phyloP scores from a whole-genome alignment of 306 rosid genomes.

The Herpetospermum pedunculosum region DNA sequence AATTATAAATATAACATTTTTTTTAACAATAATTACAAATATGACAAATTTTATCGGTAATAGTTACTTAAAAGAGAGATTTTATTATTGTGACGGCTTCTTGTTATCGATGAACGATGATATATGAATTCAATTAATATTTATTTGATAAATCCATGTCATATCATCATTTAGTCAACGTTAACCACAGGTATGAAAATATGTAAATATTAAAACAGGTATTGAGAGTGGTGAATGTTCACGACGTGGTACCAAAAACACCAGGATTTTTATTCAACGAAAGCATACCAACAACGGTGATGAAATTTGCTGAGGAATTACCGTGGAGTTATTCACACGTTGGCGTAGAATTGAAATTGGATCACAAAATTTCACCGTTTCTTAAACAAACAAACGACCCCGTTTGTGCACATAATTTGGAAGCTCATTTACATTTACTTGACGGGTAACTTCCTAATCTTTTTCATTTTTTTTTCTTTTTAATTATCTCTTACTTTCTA shows the following conservation, averaged over 20 bases:
- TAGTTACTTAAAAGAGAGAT: no score
- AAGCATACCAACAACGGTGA: conserved; percentile 24
- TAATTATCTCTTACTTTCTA: no score
- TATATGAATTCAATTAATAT: no score
- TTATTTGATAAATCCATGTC: no score
- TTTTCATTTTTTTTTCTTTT: background rate
- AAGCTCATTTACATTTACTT: conserved; percentile 68
- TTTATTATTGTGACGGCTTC: no score
- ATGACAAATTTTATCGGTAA: no score
- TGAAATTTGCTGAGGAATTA: conserved; percentile 45
- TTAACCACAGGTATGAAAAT: no score
- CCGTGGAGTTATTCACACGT: conserved; percentile 84
- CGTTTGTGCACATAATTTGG: conserved; percentile 49
- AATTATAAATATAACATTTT: no score
- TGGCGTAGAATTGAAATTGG: conserved; percentile 53
- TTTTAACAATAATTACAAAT: no score
- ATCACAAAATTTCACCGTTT: conserved; percentile 56
- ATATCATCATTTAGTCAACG: no score
- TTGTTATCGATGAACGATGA: no score
- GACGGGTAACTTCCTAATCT: conserved; percentile 38
- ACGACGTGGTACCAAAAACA: conserved; percentile 51
- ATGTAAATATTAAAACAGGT: conserved; percentile 9
- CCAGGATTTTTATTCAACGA: conserved; percentile 65
- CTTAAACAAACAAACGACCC: conserved; percentile 44
- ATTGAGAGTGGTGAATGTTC: conserved; percentile 53